Base-by-base conservation (phyloP, 148 eudicot genomes). In the Nyssa sinensis region DNA sequence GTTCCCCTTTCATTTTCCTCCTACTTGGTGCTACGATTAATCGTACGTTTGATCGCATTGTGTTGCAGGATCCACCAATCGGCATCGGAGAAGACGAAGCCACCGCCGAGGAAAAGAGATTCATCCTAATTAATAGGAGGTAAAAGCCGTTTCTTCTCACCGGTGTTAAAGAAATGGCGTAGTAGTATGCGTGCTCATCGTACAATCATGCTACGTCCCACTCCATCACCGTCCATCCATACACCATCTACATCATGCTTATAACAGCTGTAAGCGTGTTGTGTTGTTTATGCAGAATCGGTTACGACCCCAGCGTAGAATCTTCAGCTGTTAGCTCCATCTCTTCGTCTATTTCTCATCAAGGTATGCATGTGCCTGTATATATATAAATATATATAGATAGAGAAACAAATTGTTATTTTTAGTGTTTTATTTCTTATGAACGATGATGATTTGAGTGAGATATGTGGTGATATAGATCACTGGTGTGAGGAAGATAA, bases 401-500 rank as follows among this genome's bases (percentile, higher is more conserved):
- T 62, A 7, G n/a, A n/a, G n/a, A n/a, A n/a, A n/a, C 23, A n/a
- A n/a, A n/a, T n/a, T n/a, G n/a, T n/a, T n/a, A n/a, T n/a, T n/a
- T n/a, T n/a, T n/a, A n/a, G n/a, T n/a, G n/a, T n/a, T n/a, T n/a
- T n/a, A n/a, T n/a, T n/a, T n/a, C n/a, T n/a, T n/a, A n/a, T n/a
- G n/a, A n/a, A n/a, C n/a, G n/a, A n/a, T n/a, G n/a, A n/a, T n/a
- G n/a, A n/a, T n/a, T n/a, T n/a, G n/a, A n/a, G n/a, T n/a, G n/a
- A n/a, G n/a, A n/a, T n/a, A n/a, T n/a, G n/a, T n/a, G n/a, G n/a
- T n/a, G 41, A 34, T 13, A 24, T 37, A 37, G 51, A 44, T 34
- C 51, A 66, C 30, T 66, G 69, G 69, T 37, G 51, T 37, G 69
- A 66, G 24, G 69, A 37, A 66, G 51, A 37, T 24, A 37, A 37